phyloP scores from a whole-genome alignment of 495 filamentous ascomycete genomes.

The Cercophora sp. region DNA sequence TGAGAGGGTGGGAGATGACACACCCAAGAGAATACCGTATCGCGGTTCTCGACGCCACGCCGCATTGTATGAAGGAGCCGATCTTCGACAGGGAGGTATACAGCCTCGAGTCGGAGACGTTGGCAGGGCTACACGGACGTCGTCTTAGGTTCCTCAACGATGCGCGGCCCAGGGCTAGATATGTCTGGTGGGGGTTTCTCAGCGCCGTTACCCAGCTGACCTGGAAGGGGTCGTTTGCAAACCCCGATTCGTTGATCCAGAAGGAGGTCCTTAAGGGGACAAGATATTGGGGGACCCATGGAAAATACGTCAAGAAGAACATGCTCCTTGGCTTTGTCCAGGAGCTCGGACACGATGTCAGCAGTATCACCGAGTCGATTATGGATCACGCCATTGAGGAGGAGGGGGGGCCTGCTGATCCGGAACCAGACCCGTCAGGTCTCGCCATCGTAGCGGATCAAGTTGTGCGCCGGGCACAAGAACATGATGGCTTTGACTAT shows the following conservation, averaged over 20 bases:
- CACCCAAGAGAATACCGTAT: constrained; percentile 1
- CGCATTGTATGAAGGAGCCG: background rate
- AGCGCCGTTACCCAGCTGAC: background rate
- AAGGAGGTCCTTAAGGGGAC: constrained; percentile 5
- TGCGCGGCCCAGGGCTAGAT: background rate
- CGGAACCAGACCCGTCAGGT: background rate
- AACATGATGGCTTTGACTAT: constrained; percentile 7
- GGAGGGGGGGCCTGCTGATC: background rate
- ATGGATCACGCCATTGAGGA: constrained; percentile 5
- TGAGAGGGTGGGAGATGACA: constrained; percentile 2
- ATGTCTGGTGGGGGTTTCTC: constrained; percentile 3
- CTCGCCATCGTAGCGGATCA: constrained; percentile 1
- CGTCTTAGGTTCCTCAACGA: background rate
- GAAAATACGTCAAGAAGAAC: constrained; percentile 7
- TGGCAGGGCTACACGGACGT: background rate
- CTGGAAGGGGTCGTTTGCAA: background rate
- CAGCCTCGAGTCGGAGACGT: background rate
- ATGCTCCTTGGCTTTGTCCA: constrained; percentile 5
- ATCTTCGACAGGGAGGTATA: background rate
- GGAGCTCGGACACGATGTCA: constrained; percentile 4
- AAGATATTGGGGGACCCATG: constrained; percentile 5
- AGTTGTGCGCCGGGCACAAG: constrained; percentile 1
- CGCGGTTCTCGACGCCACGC: background rate
- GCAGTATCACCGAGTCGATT: constrained; percentile 1
- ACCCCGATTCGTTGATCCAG: constrained; percentile 3